Percentiles rank a stretch among this genome's conserved stretches.
phyloP scores from a whole-genome alignment of 2,329 filamentous ascomycete species.

The Trichoderma lentiforme region DNA sequence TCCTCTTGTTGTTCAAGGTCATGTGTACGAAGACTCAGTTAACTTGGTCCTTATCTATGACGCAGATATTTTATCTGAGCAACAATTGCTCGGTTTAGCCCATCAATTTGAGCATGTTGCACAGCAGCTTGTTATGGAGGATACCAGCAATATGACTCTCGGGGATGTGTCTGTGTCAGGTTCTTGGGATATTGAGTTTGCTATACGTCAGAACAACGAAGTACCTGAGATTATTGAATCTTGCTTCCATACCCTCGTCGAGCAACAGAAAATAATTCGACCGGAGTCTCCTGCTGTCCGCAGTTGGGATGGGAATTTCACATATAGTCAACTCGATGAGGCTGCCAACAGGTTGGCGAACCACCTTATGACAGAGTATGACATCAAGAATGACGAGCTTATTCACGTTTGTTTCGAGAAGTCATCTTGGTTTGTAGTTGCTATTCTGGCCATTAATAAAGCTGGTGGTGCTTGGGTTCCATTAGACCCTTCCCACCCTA shows the following conservation, averaged over 20 bases:
- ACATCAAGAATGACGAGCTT: background rate
- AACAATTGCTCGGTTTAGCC: background rate
- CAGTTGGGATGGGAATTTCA: background rate
- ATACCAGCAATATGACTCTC: background rate
- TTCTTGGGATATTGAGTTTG: background rate
- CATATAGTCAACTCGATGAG: slow-evolving; percentile 3
- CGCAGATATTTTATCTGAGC: background rate
- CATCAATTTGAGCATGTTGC: slow-evolving; percentile 15
- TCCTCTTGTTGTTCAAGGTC: slow-evolving; percentile 11
- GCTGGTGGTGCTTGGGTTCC: slow-evolving; percentile 15
- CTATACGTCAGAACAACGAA: background rate
- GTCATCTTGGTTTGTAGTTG: slow-evolving; percentile 11
- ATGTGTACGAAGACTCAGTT: background rate
- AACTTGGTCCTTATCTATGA: slow-evolving; percentile 13
- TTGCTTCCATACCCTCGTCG: slow-evolving; percentile 1
- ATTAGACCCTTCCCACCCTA: slow-evolving; percentile 5
- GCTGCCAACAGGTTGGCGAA: slow-evolving; percentile 7
- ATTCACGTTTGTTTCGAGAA: slow-evolving; percentile 17
- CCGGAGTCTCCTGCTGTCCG: background rate
- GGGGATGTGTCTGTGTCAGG: background rate
- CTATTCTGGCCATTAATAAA: slow-evolving; percentile 11
- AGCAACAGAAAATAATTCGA: background rate
- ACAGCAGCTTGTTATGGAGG: slow-evolving; percentile 1
- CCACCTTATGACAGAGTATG: background rate
- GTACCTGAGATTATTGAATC: background rate